These are phyloP conservation scores for Glarea lozoyensis DNA, from an alignment of 495 filamentous ascomycete genomes.

Conservation along the genomic window DNA sequence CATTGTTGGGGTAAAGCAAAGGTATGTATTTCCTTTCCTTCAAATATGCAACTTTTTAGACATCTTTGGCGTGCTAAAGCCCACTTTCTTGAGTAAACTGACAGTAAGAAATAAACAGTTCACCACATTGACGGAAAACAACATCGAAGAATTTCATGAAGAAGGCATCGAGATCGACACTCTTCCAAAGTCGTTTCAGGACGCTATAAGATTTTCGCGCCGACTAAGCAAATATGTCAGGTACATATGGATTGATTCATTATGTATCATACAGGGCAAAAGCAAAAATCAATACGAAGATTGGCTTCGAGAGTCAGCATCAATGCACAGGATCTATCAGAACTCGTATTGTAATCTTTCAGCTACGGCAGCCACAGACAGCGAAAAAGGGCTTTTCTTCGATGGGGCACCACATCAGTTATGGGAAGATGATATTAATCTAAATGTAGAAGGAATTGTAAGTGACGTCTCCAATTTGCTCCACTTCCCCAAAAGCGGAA, in stretches of 20 bases:
- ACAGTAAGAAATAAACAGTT: too few relatives aligned
- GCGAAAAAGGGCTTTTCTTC: neutral
- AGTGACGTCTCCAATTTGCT: too few relatives aligned
- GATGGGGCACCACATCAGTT: neutral
- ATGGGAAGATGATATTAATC: neutral
- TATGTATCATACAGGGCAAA: neutral
- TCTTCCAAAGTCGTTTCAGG: constrained; percentile 10
- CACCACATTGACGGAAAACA: too few relatives aligned
- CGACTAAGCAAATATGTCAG: neutral
- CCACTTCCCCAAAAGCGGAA: too few relatives aligned
- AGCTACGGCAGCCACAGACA: constrained; percentile 5
- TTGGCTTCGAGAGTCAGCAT: constrained; percentile 3
- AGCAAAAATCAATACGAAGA: neutral
- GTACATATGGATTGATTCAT: constrained; percentile 18
- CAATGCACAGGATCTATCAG: constrained; percentile 6
- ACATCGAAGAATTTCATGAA: neutral
- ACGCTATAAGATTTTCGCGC: constrained; percentile 6
- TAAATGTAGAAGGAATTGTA: neutral
- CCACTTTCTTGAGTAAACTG: too few relatives aligned
- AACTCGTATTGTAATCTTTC: constrained; percentile 10
- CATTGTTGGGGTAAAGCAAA: constrained; percentile 10
- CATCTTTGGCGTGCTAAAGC: too few relatives aligned
- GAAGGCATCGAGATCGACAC: constrained; percentile 1
- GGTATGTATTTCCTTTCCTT: too few relatives aligned
- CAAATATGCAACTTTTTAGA: too few relatives aligned